Evolutionary conservation across 805 yeast species (phyloP).

Genomic region (Pichia occidentalis): DNA sequence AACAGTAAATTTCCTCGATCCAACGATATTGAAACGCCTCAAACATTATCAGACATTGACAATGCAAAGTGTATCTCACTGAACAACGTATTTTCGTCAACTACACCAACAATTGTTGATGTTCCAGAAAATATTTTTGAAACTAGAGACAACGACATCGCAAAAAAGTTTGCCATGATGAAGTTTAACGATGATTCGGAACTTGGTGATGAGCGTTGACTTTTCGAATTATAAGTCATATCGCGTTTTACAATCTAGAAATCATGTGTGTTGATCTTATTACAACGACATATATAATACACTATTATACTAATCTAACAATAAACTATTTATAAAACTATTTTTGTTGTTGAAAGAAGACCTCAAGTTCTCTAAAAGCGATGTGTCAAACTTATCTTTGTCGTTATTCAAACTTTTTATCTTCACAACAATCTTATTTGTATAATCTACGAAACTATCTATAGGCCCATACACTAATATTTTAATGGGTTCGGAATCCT

Average conservation of each 20-base stretch:
- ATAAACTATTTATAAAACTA: constrained; percentile 7
- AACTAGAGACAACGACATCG: neutral
- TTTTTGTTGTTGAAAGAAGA: constrained; percentile 2
- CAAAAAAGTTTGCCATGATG: constrained; percentile 11
- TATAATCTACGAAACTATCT: constrained; percentile 6
- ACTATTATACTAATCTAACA: neutral
- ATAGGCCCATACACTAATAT: constrained; percentile 1
- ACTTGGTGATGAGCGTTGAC: constrained; percentile 1
- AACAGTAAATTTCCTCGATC: neutral
- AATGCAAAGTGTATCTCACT: constrained; percentile 2
- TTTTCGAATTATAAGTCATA: no score
- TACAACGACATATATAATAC: no score
- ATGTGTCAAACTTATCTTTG: neutral
- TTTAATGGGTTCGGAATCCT: neutral
- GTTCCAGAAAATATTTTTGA: constrained; percentile 14
- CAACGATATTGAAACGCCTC: neutral
- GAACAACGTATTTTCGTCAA: neutral
- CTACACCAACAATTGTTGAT: constrained; percentile 13
- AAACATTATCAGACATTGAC: no score
- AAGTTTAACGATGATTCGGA: constrained; percentile 4
- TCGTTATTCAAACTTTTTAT: neutral
- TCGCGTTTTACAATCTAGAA: no score
- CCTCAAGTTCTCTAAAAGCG: neutral
- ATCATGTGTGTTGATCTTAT: no score
- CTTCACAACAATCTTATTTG: neutral